Evolutionary conservation across 306 rosid genomes (phyloP), one percentile per base, ranked within the genome.

Genomic region (Casuarina equisetifolia): DNA sequence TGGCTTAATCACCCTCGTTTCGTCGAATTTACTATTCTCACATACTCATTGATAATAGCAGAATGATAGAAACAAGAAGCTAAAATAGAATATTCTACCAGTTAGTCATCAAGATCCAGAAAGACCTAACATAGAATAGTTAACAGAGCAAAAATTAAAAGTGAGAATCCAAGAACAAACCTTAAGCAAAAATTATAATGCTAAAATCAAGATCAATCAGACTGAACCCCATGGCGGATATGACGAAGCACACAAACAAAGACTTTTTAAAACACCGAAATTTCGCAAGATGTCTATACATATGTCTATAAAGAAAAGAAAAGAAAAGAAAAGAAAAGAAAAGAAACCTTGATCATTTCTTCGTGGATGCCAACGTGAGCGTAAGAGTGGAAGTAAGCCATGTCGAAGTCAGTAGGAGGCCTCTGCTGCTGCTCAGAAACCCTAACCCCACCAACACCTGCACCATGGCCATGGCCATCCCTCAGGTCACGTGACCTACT

Each of bases 361-460:
- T 95, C 96, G 79, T 95, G 98, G 80, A 95, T 91, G 17, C 98
- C 98, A 53, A 95, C 96, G 84, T 95, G 97, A 32, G 98, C 87
- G 77, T 95, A 95, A 58, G 98, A 92, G 72, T 91, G 93, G 79
- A 95, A 95, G 80, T 95, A 95, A 58, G 97, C 98, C 88, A 84
- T 82, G 84, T 95, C 98, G 74, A 91, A 92, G 82, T 92, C 98
- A 15, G 98, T 92, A 81, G 93, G 91, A 73, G 97, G 97, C 2
- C 61, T 75, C 42, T 66, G 85, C 4, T 68, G 83, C 19, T 69
- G 88, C 39, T 85, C 97, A 19, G 74, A 84, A 95, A 89, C 99
- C 99, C 97, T 92, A 90, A 79, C 25, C 75, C 73, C 80, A 49
- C 67, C 77, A 0, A 50, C 35, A 48, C 15, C 69, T 38, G 35